Conservation (phyloP, 2,329 filamentous ascomycete genomes). For the Tolypocladium capitatum region DNA sequence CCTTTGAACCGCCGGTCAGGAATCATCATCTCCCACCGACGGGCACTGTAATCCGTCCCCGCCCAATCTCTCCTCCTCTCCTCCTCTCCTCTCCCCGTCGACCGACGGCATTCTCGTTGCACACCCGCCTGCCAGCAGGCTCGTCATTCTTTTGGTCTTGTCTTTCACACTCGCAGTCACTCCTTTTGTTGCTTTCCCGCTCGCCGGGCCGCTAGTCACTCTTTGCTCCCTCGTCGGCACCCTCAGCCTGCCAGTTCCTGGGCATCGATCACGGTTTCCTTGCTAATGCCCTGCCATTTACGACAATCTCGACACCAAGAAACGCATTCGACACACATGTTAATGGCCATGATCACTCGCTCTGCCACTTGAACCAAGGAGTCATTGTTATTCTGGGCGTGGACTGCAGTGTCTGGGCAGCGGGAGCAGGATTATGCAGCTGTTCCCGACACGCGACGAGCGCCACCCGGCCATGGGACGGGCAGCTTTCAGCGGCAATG, state of each 20-base stretch:
- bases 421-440: constrained; percentile 3
- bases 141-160: constrained; percentile 38
- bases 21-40: not conserved
- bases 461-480: constrained; percentile 4
- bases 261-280: not conserved
- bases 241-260: too few relatives aligned
- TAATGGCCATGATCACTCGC: constrained; percentile 11
- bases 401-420: not conserved
- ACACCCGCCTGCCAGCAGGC: constrained; percentile 40
- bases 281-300: not conserved
- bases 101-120: constrained; percentile 17
- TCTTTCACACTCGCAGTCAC: constrained; percentile 17
- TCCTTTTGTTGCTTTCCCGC: constrained; percentile 19
- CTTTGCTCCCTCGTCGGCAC: not conserved
- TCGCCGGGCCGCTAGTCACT: not conserved
- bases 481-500: constrained; percentile 6
- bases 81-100: constrained; percentile 16
- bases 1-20: not conserved
- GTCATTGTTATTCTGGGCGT: not conserved
- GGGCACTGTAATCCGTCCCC: not conserved
- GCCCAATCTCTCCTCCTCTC: constrained; percentile 7
- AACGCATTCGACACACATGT: constrained; percentile 1
- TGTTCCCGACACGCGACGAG: not conserved
- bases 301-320: not conserved
- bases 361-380: constrained; percentile 6